Base-by-base conservation (phyloP, 352 stramenopile species). In the Phytopythium delawarense region DNA sequence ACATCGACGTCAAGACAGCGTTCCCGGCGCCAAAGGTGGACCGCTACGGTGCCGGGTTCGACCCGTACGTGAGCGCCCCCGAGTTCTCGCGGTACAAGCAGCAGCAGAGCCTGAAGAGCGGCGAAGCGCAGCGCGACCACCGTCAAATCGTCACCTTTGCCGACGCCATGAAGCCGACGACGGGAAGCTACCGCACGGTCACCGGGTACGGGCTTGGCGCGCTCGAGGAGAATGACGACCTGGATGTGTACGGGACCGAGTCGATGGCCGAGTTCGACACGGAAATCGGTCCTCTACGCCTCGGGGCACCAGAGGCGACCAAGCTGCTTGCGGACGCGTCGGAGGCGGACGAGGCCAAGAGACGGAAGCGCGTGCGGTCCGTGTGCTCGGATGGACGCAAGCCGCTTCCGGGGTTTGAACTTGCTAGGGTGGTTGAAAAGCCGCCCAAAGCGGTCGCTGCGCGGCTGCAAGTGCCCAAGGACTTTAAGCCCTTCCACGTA, bases 201-300 rank as follows among this genome's bases (percentile, higher is more conserved):
- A 87, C 67, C 39, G 78, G 62, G 7, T 91, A 89, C 52, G 87
- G 87, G 20, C 62, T 96, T 4, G 81, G 87, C 62, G 81, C 87
- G 2, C 64, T 96, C 11, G 87, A 96, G 62, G 87, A 96, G 46
- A 87, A 92, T 55, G 84, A 96, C 59, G 87, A 96, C 45, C 39
- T 94, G 1, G 87, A 96, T 46, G 81, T 96, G 34, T 96, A 96
- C 48, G 84, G 72, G 7, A 75, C 71, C 5, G 68, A 74, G 1
- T 81, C 79, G 0, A 91, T 92, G 76, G 52, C 67, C 21, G 70
- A 91, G 12, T 93, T 91, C 65, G 81, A 96, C 69, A 72, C 66
- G 7, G 69, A 71, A 30, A 87, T 95, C 32, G 82, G 71, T 18
- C 69, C 70, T 15, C 63, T 71, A 28, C 69, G 56, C 13, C 62